These are phyloP conservation scores for Centrapalus pauciflorus DNA, from an alignment of 129 eudicot species.

Conservation along the genomic window DNA sequence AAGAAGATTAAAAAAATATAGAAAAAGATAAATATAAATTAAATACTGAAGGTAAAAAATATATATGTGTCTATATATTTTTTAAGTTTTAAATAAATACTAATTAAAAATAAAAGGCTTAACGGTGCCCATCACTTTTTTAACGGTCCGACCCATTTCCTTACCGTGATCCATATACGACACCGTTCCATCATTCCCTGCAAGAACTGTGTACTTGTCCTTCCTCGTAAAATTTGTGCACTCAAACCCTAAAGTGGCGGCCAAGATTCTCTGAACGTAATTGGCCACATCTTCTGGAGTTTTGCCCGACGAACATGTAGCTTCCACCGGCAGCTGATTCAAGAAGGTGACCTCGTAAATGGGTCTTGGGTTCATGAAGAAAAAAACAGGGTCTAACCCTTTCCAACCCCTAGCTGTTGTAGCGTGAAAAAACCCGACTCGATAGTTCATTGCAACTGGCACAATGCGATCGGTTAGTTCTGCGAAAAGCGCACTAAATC, in stretches of 20 bases:
- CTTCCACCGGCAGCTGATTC: conserved; percentile 69
- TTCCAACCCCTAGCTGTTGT: conserved; percentile 93
- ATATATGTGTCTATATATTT: neutral
- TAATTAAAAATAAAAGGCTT: conserved; percentile 30
- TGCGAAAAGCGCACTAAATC: conserved; percentile 77
- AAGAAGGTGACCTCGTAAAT: conserved; percentile 73
- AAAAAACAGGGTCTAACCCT: conserved; percentile 69
- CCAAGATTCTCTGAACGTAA: conserved; percentile 80
- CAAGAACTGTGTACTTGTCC: conserved; percentile 77
- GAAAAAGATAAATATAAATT: too few relatives aligned
- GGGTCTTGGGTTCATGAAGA: conserved; percentile 87
- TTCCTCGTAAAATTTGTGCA: conserved; percentile 74
- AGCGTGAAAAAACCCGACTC: conserved; percentile 68
- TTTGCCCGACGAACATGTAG: conserved; percentile 71
- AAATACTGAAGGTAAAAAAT: neutral
- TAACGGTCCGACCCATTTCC: conserved; percentile 28
- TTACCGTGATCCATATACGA: conserved; percentile 28
- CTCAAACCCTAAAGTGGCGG: conserved; percentile 71
- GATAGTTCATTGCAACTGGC: conserved; percentile 76
- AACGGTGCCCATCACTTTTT: conserved; percentile 34
- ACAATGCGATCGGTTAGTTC: conserved; percentile 72
- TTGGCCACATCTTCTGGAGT: conserved; percentile 82
- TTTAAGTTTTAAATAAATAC: too few relatives aligned
- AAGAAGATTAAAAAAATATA: too few relatives aligned
- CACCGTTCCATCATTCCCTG: conserved; percentile 82